Conservation (phyloP, 768 basidiomycete species). For the Boletus edulis region DNA sequence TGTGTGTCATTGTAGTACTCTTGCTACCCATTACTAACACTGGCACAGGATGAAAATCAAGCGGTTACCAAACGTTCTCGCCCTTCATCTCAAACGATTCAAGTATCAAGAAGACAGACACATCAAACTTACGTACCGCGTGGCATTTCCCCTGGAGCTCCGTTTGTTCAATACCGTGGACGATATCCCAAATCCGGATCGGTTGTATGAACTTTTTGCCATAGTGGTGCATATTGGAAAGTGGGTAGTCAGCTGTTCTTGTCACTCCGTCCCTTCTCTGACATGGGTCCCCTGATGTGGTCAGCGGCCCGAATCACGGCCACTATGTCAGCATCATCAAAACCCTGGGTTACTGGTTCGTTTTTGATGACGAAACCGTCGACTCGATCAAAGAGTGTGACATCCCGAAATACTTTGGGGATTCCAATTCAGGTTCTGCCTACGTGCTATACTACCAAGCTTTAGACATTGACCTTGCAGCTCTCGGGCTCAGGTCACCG, state of each 20-base stretch:
- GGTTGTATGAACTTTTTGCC: slow-evolving; percentile 91
- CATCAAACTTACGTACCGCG: slow-evolving; percentile 94
- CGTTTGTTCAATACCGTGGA: slow-evolving; percentile 97
- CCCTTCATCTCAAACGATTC: slow-evolving; percentile 96
- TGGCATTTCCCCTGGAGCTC: slow-evolving; percentile 93
- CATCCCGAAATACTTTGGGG: slow-evolving; percentile 93
- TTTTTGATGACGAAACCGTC: slow-evolving; percentile 96
- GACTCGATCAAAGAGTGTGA: slow-evolving; percentile 85
- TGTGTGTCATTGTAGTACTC: slow-evolving; percentile 24
- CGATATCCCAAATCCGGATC: slow-evolving; percentile 86
- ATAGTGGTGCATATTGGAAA: slow-evolving; percentile 99
- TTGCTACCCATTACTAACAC: slow-evolving; percentile 9
- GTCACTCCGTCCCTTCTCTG: slow-evolving; percentile 7
- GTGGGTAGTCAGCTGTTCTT: slow-evolving; percentile 51
- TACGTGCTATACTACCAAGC: slow-evolving; percentile 99
- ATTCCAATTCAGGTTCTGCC: slow-evolving; percentile 81
- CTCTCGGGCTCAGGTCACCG: slow-evolving; percentile 58
- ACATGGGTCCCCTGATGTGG: slow-evolving; percentile 11
- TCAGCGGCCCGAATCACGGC: slow-evolving; percentile 95
- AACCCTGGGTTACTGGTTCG: slow-evolving; percentile 78
- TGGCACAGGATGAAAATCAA: slow-evolving; percentile 94
- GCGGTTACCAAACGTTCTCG: slow-evolving; percentile 90
- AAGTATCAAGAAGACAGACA: slow-evolving; percentile 97
- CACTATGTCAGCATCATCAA: slow-evolving; percentile 97
- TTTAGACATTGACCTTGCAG: slow-evolving; percentile 73